These are phyloP conservation scores for Eucalyptus curtisii DNA, from an alignment of 345 rosid species.

Conservation along the genomic window DNA sequence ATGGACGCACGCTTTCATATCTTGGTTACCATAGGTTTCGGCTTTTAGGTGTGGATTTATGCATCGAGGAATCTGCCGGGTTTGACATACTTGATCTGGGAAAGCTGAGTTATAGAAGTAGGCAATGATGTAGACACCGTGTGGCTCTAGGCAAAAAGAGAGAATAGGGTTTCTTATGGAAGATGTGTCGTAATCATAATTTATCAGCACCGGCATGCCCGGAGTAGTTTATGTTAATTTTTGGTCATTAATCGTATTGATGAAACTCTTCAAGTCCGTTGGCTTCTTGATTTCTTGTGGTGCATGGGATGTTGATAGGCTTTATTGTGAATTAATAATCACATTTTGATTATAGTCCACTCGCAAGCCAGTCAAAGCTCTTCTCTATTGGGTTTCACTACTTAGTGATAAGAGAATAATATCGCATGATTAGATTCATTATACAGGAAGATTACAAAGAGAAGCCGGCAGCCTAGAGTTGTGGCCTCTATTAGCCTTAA, in stretches of 20 bases:
- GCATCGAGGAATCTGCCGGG: neutral
- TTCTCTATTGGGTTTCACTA: neutral
- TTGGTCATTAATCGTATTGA: neutral
- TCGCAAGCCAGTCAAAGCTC: neutral
- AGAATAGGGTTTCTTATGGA: neutral
- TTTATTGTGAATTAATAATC: neutral
- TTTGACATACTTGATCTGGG: neutral
- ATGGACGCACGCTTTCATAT: neutral
- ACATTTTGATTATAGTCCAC: neutral
- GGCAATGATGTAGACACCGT: neutral
- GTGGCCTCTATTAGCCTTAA: neutral
- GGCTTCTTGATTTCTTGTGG: neutral
- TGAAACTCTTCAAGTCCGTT: neutral
- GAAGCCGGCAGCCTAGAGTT: neutral
- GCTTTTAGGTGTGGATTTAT: neutral
- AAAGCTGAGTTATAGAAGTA: neutral
- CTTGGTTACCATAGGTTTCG: neutral
- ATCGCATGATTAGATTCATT: neutral
- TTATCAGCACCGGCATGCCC: neutral
- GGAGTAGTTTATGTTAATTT: neutral
- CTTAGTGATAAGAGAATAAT: neutral
- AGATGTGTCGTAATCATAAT: neutral
- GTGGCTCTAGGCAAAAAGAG: neutral
- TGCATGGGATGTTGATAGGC: neutral
- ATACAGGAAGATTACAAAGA: neutral